Conservation (phyloP, 768 basidiomycete genomes). For the Termitomyces sp. region DNA sequence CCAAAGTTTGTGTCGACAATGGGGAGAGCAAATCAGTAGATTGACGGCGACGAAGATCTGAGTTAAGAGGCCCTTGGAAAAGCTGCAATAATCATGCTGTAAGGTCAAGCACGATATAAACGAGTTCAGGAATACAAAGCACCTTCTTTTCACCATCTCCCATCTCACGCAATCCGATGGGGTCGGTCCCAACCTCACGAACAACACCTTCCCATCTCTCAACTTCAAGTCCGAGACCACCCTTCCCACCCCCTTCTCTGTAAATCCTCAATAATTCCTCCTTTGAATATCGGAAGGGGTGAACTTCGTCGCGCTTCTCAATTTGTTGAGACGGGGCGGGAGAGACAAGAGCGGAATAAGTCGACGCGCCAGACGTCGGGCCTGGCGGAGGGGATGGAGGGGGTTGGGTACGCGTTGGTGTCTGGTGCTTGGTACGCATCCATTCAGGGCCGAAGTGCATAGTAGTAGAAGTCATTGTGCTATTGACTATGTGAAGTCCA, state of each 20-base stretch:
- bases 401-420: slow-evolving; percentile 43
- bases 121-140: slow-evolving; percentile 17
- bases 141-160: slow-evolving; percentile 87
- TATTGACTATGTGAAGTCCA: slow-evolving; percentile 13
- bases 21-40: slow-evolving; percentile 68
- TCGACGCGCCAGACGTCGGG: slow-evolving; percentile 47
- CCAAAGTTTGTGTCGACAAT: slow-evolving; percentile 40
- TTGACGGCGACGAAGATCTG: slow-evolving; percentile 82
- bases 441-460: slow-evolving; percentile 93
- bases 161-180: slow-evolving; percentile 74
- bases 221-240: slow-evolving; percentile 76
- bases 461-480: slow-evolving; percentile 50
- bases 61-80: slow-evolving; percentile 78
- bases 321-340: slow-evolving; percentile 40
- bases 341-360: slow-evolving; percentile 68
- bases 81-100: slow-evolving; percentile 45
- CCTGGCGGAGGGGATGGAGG: slow-evolving; percentile 58
- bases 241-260: slow-evolving; percentile 69
- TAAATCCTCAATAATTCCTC: slow-evolving; percentile 83
- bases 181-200: slow-evolving; percentile 67
- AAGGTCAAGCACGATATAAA: slow-evolving; percentile 16
- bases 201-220: slow-evolving; percentile 90
- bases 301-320: slow-evolving; percentile 57
- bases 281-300: slow-evolving; percentile 84
- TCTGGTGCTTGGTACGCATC: slow-evolving; percentile 79